phyloP scores from a whole-genome alignment of 106 monocot species.

The Platanthera guangdongensis region DNA sequence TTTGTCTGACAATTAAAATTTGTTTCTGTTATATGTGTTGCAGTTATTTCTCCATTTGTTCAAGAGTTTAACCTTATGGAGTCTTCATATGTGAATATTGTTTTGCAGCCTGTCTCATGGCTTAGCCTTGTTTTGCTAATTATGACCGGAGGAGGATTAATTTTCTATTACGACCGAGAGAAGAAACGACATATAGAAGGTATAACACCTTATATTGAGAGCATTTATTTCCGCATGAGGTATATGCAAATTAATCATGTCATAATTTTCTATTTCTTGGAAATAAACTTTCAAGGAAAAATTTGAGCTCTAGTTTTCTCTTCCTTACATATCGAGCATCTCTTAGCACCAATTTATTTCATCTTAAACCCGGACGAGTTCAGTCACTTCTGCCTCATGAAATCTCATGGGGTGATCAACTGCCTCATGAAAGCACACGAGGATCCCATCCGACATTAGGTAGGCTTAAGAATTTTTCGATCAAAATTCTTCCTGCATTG shows the following conservation, averaged over 20 bases:
- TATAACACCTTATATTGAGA: conserved; percentile 13
- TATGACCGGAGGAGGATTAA: conserved; percentile 74
- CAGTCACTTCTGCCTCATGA: neutral
- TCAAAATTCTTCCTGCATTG: neutral
- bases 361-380: neutral
- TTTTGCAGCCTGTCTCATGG: conserved; percentile 89
- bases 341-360: neutral
- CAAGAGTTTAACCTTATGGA: conserved; percentile 6
- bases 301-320: neutral
- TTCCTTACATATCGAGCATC: neutral
- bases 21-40: neutral
- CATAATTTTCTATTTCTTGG: neutral
- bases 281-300: neutral
- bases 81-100: neutral
- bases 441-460: neutral
- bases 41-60: neutral
- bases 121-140: conserved; percentile 79
- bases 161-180: conserved; percentile 83
- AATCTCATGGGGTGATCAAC: neutral
- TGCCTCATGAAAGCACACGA: neutral
- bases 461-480: neutral
- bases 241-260: neutral
- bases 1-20: neutral
- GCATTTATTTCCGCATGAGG: neutral
- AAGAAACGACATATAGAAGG: conserved; percentile 94